These are phyloP conservation scores for Stachybotrys elegans DNA, from an alignment of 2,329 filamentous ascomycete genomes.

Conservation along the genomic window DNA sequence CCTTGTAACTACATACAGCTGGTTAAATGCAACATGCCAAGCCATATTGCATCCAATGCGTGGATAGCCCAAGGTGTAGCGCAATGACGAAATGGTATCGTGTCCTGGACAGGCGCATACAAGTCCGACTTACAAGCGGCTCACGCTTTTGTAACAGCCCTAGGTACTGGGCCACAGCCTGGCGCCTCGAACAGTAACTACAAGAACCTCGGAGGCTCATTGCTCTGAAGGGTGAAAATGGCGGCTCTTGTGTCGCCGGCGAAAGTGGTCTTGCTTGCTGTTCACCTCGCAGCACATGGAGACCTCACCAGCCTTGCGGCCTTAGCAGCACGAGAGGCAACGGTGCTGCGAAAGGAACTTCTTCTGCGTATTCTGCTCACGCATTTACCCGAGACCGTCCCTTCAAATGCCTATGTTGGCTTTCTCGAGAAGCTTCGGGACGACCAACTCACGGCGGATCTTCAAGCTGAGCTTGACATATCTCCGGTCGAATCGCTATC, in stretches of 20 bases:
- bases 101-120: too few species aligned
- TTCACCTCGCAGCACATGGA: slow-evolving; percentile 61
- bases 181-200: too few species aligned
- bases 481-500: slow-evolving; percentile 52
- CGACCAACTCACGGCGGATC: slow-evolving; percentile 35
- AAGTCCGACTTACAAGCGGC: too few species aligned
- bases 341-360: slow-evolving; percentile 58
- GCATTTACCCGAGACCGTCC: slow-evolving; percentile 67
- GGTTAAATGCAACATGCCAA: too few species aligned
- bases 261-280: slow-evolving; percentile 68
- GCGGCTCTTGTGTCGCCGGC: slow-evolving; percentile 49
- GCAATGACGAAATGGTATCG: too few species aligned
- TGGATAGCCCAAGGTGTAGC: too few species aligned
- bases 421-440: slow-evolving; percentile 55
- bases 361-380: slow-evolving; percentile 70
- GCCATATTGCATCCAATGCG: too few species aligned
- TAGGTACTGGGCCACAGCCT: too few species aligned
- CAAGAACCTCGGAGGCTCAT: too few species aligned
- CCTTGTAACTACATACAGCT: too few species aligned
- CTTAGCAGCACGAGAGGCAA: slow-evolving; percentile 51
- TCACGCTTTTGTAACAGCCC: too few species aligned
- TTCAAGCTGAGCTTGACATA: slow-evolving; percentile 45
- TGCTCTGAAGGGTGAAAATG: too few species aligned
- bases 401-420: slow-evolving; percentile 56
- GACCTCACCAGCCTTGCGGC: slow-evolving; percentile 58